Evolutionary conservation across 108 stramenopile genomes (phyloP).

Genomic region (Thalassiosira profunda): DNA sequence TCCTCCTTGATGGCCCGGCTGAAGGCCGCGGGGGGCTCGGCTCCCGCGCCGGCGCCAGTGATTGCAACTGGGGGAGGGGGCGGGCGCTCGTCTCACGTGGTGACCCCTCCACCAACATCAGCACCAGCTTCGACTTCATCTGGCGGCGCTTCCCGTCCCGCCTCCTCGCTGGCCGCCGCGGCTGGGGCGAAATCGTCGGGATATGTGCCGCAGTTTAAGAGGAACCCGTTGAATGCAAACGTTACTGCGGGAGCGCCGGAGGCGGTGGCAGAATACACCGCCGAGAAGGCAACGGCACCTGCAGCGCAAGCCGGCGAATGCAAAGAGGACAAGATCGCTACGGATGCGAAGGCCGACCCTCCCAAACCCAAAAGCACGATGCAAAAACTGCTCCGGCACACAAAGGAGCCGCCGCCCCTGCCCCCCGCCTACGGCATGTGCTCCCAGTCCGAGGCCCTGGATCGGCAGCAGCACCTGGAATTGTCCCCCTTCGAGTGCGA

Average conservation of each 20-base stretch:
- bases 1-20: conserved; percentile 38
- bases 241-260: not conserved
- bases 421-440: conserved; percentile 42
- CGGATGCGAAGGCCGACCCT: not conserved
- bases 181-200: not conserved
- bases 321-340: not conserved
- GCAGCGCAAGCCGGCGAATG: not conserved
- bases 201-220: not conserved
- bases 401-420: not conserved
- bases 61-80: too few species aligned
- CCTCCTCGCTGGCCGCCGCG: conserved; percentile 2
- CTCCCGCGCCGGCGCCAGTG: not conserved
- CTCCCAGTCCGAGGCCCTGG: conserved; percentile 35
- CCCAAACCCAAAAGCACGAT: not conserved
- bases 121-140: not conserved
- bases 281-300: not conserved
- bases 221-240: not conserved
- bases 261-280: not conserved
- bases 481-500: conserved; percentile 45
- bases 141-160: not conserved
- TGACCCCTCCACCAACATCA: conserved; percentile 5
- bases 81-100: too few species aligned
- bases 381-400: not conserved
- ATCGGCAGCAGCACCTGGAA: conserved; percentile 45
- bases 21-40: conserved; percentile 2